Conservation (phyloP, 2,329 filamentous ascomycete species). For the Scolecobasidium constrictum region DNA sequence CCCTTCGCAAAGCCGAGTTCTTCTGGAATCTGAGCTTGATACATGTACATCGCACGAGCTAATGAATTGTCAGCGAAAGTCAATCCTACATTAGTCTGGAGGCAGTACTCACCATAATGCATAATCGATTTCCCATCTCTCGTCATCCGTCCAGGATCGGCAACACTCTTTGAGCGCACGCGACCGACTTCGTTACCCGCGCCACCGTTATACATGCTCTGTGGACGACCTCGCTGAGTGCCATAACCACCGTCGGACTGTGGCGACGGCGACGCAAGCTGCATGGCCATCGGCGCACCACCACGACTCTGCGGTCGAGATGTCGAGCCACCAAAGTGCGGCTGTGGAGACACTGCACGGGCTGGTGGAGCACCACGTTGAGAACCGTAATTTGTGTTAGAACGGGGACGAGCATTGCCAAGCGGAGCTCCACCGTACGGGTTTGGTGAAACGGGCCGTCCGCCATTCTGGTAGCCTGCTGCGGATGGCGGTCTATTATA, state of each 20-base stretch:
- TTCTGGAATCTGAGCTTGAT: constrained; percentile 88
- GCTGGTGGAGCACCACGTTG: constrained; percentile 19
- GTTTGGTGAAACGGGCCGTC: constrained; percentile 44
- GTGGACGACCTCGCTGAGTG: constrained; percentile 29
- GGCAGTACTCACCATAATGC: constrained; percentile 73
- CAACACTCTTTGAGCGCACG: constrained; percentile 71
- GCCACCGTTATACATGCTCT: constrained; percentile 32
- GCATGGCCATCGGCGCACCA: constrained; percentile 31
- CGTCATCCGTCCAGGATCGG: constrained; percentile 67
- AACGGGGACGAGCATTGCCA: constrained; percentile 17
- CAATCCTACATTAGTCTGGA: constrained; percentile 17
- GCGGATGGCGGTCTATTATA: constrained; percentile 4
- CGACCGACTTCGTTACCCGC: constrained; percentile 21
- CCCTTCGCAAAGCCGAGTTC: constrained; percentile 89
- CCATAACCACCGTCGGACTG: constrained; percentile 27
- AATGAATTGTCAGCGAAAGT: constrained; percentile 9
- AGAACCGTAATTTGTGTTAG: constrained; percentile 15
- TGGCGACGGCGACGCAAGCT: constrained; percentile 28
- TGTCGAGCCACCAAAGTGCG: constrained; percentile 33
- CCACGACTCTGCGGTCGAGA: constrained; percentile 36
- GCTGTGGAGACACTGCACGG: constrained; percentile 40
- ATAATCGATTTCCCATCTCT: constrained; percentile 78
- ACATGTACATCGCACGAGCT: constrained; percentile 93
- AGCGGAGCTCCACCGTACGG: constrained; percentile 37
- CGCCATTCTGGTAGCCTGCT: neutral